These are phyloP conservation scores for Colletotrichum sp. DNA, from an alignment of 2,329 filamentous ascomycete genomes.

Conservation along the genomic window DNA sequence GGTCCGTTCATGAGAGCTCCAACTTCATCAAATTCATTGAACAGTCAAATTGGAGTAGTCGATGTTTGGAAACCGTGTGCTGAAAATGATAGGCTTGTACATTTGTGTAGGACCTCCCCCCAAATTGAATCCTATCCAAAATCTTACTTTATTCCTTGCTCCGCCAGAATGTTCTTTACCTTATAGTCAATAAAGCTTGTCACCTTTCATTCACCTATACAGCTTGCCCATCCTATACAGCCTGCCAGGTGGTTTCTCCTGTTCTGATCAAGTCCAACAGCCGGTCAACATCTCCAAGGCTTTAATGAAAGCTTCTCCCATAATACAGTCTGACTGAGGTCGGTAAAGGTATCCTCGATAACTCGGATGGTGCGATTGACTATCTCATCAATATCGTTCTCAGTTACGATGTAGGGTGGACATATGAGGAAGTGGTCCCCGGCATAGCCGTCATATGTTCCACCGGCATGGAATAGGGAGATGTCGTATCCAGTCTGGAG, in stretches of 20 bases:
- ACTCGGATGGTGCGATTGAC: background rate
- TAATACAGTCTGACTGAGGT: background rate
- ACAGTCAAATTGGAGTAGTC: background rate
- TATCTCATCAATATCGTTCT: background rate
- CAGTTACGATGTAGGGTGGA: background rate
- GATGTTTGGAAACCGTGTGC: background rate
- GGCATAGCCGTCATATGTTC: background rate
- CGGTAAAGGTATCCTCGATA: background rate
- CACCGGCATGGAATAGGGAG: background rate
- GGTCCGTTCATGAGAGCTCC: too few species aligned
- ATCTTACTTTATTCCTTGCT: background rate
- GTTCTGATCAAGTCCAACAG: background rate
- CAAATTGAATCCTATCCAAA: rapidly evolving
- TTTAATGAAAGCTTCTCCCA: background rate
- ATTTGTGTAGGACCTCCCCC: background rate
- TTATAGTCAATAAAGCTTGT: background rate
- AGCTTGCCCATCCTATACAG: background rate
- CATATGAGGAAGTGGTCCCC: background rate
- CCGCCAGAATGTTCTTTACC: rapidly evolving
- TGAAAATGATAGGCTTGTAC: background rate
- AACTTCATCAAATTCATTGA: background rate
- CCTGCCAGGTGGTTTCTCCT: background rate
- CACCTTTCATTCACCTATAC: background rate
- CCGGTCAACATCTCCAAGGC: background rate
- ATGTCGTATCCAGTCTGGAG: background rate